These are phyloP conservation scores for Rugonectria rugulosa DNA, from an alignment of 2,329 filamentous ascomycete genomes.

Conservation along the genomic window DNA sequence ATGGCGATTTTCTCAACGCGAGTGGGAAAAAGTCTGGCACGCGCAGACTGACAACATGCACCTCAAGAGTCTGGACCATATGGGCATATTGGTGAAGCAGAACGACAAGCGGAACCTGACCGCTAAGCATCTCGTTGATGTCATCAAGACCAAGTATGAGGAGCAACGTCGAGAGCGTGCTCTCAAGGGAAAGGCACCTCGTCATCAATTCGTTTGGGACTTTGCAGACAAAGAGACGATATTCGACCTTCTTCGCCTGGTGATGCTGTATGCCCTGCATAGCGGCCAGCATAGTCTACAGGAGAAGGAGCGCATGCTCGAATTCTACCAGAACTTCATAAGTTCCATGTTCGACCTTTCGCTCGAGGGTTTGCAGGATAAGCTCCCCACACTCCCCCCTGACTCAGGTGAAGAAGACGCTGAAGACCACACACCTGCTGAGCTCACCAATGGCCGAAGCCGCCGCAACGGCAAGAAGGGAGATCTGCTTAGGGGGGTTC, in stretches of 20 bases:
- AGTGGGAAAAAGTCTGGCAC: slow-evolving; percentile 99
- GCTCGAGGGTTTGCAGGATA: slow-evolving; percentile 72
- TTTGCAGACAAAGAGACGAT: slow-evolving; percentile 77
- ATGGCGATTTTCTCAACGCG: slow-evolving; percentile 95
- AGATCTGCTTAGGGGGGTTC: slow-evolving; percentile 83
- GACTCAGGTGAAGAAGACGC: slow-evolving; percentile 78
- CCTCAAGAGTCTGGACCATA: slow-evolving; percentile 95
- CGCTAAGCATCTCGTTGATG: slow-evolving; percentile 86
- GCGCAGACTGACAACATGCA: slow-evolving; percentile 95
- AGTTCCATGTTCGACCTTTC: slow-evolving; percentile 79
- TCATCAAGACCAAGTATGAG: slow-evolving; percentile 92
- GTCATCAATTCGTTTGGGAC: slow-evolving; percentile 77
- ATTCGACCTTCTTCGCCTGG: slow-evolving; percentile 66
- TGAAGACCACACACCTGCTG: slow-evolving; percentile 75
- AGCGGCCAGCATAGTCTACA: slow-evolving; percentile 75
- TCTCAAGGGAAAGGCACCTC: slow-evolving; percentile 66
- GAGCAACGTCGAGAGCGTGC: slow-evolving; percentile 80
- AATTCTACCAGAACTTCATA: slow-evolving; percentile 80
- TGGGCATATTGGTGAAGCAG: slow-evolving; percentile 88
- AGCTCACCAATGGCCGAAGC: slow-evolving; percentile 72
- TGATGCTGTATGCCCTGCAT: slow-evolving; percentile 70
- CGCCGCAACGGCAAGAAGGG: slow-evolving; percentile 79
- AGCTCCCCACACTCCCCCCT: slow-evolving; percentile 72
- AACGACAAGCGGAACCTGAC: slow-evolving; percentile 92
- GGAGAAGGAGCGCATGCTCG: slow-evolving; percentile 76